Conservation (phyloP, 164 flowering plant genomes). For the Nymphaea colorata region DNA sequence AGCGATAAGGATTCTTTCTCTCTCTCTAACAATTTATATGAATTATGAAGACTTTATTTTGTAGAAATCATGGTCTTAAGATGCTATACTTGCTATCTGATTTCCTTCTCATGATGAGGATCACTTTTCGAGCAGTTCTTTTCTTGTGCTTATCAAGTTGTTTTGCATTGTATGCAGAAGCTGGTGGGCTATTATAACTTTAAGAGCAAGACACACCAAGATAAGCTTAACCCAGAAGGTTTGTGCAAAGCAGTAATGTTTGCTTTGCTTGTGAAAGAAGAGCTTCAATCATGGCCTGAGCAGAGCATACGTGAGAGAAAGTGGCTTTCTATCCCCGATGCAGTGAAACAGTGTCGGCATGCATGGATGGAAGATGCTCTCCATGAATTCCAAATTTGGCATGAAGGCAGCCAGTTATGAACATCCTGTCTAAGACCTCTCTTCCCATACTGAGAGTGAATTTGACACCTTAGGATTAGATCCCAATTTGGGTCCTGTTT, state of each 20-base stretch:
- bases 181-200: slow-evolving; percentile 41
- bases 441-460: not conserved
- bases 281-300: slow-evolving; percentile 58
- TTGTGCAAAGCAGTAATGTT: slow-evolving; percentile 61
- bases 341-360: slow-evolving; percentile 37
- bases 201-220: slow-evolving; percentile 63
- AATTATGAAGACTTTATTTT: too few relatives aligned
- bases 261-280: slow-evolving; percentile 54
- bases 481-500: not conserved
- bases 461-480: not conserved
- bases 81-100: too few relatives aligned
- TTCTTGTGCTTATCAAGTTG: not conserved
- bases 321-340: slow-evolving; percentile 57
- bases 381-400: slow-evolving; percentile 38
- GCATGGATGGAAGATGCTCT: slow-evolving; percentile 64
- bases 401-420: slow-evolving; percentile 7
- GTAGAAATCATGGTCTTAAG: too few relatives aligned
- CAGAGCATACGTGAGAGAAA: slow-evolving; percentile 40
- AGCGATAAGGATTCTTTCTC: too few relatives aligned
- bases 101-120: too few relatives aligned
- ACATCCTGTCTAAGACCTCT: not conserved
- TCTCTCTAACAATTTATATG: too few relatives aligned
- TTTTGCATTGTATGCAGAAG: slow-evolving; percentile 17
- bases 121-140: not conserved
- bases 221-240: slow-evolving; percentile 51